Conservation (phyloP, 208 protist genomes). For the Trypanosoma platydactyli region DNA sequence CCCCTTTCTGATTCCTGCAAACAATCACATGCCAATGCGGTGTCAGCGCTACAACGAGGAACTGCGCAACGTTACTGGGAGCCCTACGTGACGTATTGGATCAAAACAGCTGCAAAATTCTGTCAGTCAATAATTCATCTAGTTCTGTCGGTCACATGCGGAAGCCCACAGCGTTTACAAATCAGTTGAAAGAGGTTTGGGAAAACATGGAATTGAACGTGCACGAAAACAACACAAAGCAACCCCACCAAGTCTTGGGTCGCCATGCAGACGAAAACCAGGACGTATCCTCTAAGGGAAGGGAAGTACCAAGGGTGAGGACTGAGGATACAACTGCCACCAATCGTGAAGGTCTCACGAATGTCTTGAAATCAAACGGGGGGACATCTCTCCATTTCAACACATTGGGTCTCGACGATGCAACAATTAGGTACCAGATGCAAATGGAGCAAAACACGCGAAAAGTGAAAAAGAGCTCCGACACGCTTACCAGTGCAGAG, state of each 20-base stretch:
- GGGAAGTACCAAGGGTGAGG: conserved; percentile 41
- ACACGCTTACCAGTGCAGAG: conserved; percentile 56
- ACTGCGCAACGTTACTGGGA: conserved; percentile 52
- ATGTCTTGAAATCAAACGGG: conserved; percentile 12
- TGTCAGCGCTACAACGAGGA: conserved; percentile 79
- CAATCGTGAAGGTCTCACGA: conserved; percentile 57
- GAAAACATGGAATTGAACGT: conserved; percentile 72
- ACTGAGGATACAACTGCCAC: conserved; percentile 41
- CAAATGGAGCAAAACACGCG: conserved; percentile 80
- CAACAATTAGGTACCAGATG: conserved; percentile 46
- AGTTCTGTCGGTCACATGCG: conserved; percentile 51
- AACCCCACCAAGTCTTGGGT: conserved; percentile 51
- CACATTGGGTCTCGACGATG: conserved; percentile 43
- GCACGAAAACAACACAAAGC: too few species aligned
- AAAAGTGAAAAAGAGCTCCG: conserved; percentile 57
- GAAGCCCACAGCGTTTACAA: conserved; percentile 32
- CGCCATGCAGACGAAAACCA: conserved; percentile 46
- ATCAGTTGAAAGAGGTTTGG: conserved; percentile 53
- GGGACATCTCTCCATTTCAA: neutral
- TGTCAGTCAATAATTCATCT: conserved; percentile 49
- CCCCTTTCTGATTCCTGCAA: neutral
- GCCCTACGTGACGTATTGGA: conserved; percentile 45
- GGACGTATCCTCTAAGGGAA: conserved; percentile 38
- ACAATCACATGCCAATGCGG: conserved; percentile 47
- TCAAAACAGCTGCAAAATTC: conserved; percentile 38